Conservation (phyloP, 805 yeast species). For the Ogataea kodamae region DNA sequence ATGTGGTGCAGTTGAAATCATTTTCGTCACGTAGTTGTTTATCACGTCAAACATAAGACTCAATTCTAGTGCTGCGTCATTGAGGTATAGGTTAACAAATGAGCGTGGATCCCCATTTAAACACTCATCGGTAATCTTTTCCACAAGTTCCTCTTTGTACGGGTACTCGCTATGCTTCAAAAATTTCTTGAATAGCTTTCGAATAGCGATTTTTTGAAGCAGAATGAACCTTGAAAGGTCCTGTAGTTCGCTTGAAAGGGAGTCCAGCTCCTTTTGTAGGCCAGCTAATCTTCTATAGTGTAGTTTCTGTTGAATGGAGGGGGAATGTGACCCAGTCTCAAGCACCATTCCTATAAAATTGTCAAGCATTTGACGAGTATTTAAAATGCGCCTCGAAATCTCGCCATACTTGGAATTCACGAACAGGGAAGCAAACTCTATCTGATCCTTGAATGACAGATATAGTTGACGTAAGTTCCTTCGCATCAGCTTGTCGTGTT, state of each 20-base stretch:
- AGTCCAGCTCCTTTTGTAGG: slow-evolving; percentile 37
- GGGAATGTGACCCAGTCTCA: slow-evolving; percentile 4
- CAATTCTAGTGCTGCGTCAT: slow-evolving; percentile 58
- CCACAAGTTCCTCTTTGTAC: slow-evolving; percentile 32
- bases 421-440: slow-evolving; percentile 58
- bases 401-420: slow-evolving; percentile 68
- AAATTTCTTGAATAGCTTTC: slow-evolving; percentile 72
- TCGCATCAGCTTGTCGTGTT: slow-evolving; percentile 21
- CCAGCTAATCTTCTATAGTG: slow-evolving; percentile 22
- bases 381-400: slow-evolving; percentile 46
- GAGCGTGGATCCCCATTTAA: slow-evolving; percentile 43
- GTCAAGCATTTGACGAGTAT: slow-evolving; percentile 26
- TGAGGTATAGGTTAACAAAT: slow-evolving; percentile 58
- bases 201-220: slow-evolving; percentile 69
- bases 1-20: neutral
- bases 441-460: slow-evolving; percentile 51
- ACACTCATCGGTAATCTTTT: slow-evolving; percentile 30
- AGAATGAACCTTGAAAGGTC: slow-evolving; percentile 66
- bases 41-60: slow-evolving; percentile 52
- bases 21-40: slow-evolving; percentile 20
- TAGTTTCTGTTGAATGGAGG: slow-evolving; percentile 19
- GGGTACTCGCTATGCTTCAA: slow-evolving; percentile 40
- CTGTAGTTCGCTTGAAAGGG: slow-evolving; percentile 51
- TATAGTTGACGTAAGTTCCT: slow-evolving; percentile 34
- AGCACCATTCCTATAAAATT: slow-evolving; percentile 22